Conservation (phyloP, 2,329 filamentous ascomycete genomes). For the Hypoxylon sp. region DNA sequence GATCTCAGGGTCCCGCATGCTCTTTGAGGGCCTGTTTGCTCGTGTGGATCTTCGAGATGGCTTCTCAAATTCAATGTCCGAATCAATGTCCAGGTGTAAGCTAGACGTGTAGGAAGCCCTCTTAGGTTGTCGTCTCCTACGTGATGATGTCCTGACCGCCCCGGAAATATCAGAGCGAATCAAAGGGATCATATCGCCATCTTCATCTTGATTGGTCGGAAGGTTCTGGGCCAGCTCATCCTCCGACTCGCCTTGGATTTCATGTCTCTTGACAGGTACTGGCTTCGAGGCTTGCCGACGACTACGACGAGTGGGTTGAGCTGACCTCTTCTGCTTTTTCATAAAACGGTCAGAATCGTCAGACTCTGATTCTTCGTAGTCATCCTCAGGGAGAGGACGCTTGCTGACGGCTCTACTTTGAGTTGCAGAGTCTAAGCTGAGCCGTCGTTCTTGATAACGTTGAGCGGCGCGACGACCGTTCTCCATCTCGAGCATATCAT, state of each 20-base stretch:
- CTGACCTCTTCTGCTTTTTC: constrained; percentile 34
- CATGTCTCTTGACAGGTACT: constrained; percentile 17
- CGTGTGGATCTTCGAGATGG: constrained; percentile 63
- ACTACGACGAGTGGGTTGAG: constrained; percentile 31
- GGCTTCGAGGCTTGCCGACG: constrained; percentile 30
- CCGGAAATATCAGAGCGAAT: constrained; percentile 50
- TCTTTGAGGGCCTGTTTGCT: constrained; percentile 58
- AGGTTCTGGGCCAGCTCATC: constrained; percentile 51
- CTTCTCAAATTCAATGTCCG: constrained; percentile 67
- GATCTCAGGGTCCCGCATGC: constrained; percentile 66
- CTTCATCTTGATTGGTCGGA: constrained; percentile 38
- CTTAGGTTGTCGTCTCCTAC: constrained; percentile 40
- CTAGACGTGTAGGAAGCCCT: constrained; percentile 39
- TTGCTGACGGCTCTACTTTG: constrained; percentile 27
- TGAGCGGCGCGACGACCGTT: constrained; percentile 46
- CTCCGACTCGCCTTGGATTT: constrained; percentile 43
- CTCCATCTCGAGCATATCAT: constrained; percentile 47
- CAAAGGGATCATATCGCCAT: constrained; percentile 42
- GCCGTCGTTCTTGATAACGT: constrained; percentile 40
- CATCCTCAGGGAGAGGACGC: constrained; percentile 43
- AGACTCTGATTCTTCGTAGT: constrained; percentile 45
- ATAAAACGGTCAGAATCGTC: constrained; percentile 12
- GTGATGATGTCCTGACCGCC: constrained; percentile 34
- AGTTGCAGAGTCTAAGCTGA: constrained; percentile 23
- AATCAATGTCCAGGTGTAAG: constrained; percentile 50